Base-by-base conservation (phyloP, 2,329 filamentous ascomycete species). In the Aureobasidium sp. region DNA sequence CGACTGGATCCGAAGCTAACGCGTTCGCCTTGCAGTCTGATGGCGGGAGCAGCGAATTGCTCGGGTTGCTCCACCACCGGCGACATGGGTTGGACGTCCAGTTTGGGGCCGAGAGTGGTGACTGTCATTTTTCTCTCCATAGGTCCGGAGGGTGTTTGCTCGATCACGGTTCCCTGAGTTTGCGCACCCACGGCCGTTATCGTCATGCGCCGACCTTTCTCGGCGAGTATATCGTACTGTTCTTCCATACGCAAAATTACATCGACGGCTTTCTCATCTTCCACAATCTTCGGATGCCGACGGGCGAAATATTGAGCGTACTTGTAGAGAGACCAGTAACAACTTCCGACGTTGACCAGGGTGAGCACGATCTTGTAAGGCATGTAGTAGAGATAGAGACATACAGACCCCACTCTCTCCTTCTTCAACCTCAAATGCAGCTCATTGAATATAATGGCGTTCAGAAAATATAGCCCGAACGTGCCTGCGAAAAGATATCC, bases 391-490 rank as follows among this genome's bases (percentile, higher is more conserved):
- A 72, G 12, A 66, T 62, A 63, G 11, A 60, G 21, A 4, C 71
- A 64, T 6, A 62, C 61, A 62, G 65, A 71, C 34, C 63, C 63
- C 10, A 76, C 63, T 30, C 69, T 67, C 60, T 74, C 73, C 6
- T 71, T 70, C 50, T 74, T 73, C 27, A 63, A 56, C 8, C 74
- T 69, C 1, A 76, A 65, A 52, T 77, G 74, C 1, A 76, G 58
- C 59, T 74, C 72, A 60, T 77, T 77, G 65, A 77, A 77, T 37
- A 76, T 65, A 10, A 72, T 56, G 41, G 68, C 67, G 60, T 72
- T 71, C 58, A 72, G 32, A 39, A 71, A 59, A 55, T 77, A 75
- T 61, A 77, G 63, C 11, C 57, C 67, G 21, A 60, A 57, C 0
- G 70, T 73, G n/a, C 61, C 65, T 3, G 61, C 63, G 16, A 71